Conservation (phyloP, 2,329 filamentous ascomycete species). For the Endocalyx cinctus region DNA sequence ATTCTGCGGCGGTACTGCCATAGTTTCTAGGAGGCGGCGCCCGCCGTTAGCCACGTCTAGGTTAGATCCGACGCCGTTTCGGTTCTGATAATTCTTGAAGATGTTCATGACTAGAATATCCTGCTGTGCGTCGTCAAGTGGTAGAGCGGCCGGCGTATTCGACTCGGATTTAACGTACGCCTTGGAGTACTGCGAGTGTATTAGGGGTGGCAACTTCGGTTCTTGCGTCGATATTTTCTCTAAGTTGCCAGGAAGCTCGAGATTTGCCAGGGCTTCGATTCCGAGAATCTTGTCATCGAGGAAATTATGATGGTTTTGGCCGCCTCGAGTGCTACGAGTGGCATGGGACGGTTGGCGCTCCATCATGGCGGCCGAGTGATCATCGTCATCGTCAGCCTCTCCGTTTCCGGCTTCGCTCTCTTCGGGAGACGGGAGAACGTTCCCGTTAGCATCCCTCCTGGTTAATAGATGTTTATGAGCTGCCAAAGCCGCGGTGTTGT, state of each 20-base stretch:
- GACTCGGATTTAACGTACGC: constrained; percentile 51
- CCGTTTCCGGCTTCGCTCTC: constrained; percentile 50
- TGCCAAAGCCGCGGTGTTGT: constrained; percentile 58
- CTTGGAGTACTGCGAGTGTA: constrained; percentile 56
- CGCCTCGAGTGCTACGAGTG: constrained; percentile 57
- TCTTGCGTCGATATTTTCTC: constrained; percentile 52
- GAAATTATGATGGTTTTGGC: constrained; percentile 47
- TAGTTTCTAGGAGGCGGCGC: constrained; percentile 51
- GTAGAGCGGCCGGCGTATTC: constrained; percentile 49
- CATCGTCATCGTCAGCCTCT: constrained; percentile 46
- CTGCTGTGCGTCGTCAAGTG: constrained; percentile 46
- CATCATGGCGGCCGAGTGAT: constrained; percentile 51
- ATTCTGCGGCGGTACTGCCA: constrained; percentile 43
- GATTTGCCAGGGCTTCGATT: constrained; percentile 55
- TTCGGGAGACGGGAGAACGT: constrained; percentile 43
- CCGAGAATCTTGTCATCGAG: constrained; percentile 55
- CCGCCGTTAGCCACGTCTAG: constrained; percentile 51
- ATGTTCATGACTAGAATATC: constrained; percentile 56
- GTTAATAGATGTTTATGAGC: constrained; percentile 59
- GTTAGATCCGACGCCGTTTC: constrained; percentile 50
- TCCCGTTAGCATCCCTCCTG: constrained; percentile 50
- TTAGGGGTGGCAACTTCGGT: constrained; percentile 54
- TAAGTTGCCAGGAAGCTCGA: constrained; percentile 55
- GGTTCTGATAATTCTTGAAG: constrained; percentile 51
- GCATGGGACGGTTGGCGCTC: constrained; percentile 61